Base-by-base conservation (phyloP, 768 basidiomycete genomes). In the Tephrocybe sp. region DNA sequence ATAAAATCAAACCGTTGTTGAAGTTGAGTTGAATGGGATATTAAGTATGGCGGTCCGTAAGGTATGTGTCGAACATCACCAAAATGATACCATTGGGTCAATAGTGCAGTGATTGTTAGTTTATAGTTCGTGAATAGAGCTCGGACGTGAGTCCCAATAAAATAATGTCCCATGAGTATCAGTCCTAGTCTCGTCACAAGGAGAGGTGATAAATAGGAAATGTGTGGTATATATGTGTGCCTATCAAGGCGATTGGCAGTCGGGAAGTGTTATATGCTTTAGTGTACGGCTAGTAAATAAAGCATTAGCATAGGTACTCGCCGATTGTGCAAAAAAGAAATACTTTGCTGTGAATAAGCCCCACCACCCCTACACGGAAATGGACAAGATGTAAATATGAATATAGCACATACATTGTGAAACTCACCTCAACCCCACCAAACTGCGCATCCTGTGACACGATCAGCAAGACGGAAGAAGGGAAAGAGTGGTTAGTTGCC, bases 381-480 rank as follows among this genome's bases (percentile, higher is more conserved):
- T 38, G n/a, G n/a, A 19, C n/a, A 29, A 6, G 21, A 18, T 19
- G 7, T 21, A 16, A n/a, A 3, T 8, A 21, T n/a, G n/a, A 38
- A n/a, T n/a, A 3, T 18, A n/a, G 34, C n/a, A 36, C 34, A n/a
- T n/a, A n/a, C n/a, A n/a, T 38, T 38, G 33, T 10, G 16, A 7
- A 19, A 15, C 53, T 42, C 45, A 67, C 65, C 63, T 77, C 92
- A 36, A 94, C 91, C 53, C 92, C 92, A 56, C 91, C 92, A 56
- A 79, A 94, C 61, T 76, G 61, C 1, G 54, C 60, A 57, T 79
- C 78, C 80, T 84, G 46, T 22, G 55, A 33, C 33, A 33, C 37
- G 27, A 29, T 54, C 48, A 48, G 11, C 54, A 27, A 30, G 18
- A 3, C n/a, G 45, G 46, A 21, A 4, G 31, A 18, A 22, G 19